Percentiles rank a stretch among this genome's conserved stretches.
phyloP scores from a whole-genome alignment of 106 monocot genomes.

The Posidonia australis region DNA sequence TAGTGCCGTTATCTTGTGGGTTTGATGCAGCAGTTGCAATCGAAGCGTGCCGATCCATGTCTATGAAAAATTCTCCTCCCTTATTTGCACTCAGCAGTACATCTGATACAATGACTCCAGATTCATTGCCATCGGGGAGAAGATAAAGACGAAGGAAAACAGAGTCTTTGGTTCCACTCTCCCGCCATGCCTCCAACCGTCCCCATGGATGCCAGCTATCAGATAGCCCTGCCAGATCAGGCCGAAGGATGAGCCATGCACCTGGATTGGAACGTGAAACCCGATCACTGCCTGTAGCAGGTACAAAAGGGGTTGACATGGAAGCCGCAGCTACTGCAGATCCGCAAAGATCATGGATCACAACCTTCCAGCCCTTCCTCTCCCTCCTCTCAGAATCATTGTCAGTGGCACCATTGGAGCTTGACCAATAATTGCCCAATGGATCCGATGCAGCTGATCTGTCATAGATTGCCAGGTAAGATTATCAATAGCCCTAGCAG shows the following conservation, averaged over 20 bases:
- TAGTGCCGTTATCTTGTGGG: background rate
- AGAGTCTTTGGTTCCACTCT: conserved; percentile 30
- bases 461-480: background rate
- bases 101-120: conserved; percentile 48
- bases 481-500: background rate
- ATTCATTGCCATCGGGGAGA: conserved; percentile 48
- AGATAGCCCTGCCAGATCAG: conserved; percentile 16
- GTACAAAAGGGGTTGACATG: conserved; percentile 87
- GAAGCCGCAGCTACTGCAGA: conserved; percentile 69
- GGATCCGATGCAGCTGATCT: conserved; percentile 46
- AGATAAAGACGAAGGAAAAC: conserved; percentile 45
- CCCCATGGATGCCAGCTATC: conserved; percentile 71
- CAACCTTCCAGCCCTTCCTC: conserved; percentile 80
- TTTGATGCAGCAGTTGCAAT: background rate
- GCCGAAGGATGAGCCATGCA: conserved; percentile 72
- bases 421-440: conserved; percentile 24
- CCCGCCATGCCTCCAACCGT: conserved; percentile 71
- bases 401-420: conserved; percentile 13
- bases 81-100: conserved; percentile 29
- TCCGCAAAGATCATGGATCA: conserved; percentile 81
- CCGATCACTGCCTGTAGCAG: conserved; percentile 46
- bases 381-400: conserved; percentile 29
- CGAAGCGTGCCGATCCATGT: conserved; percentile 44
- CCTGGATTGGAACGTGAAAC: conserved; percentile 83
- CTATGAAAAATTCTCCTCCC: conserved; percentile 79